phyloP scores from a whole-genome alignment of 2,329 filamentous ascomycete species.

The Truncatella angustata region DNA sequence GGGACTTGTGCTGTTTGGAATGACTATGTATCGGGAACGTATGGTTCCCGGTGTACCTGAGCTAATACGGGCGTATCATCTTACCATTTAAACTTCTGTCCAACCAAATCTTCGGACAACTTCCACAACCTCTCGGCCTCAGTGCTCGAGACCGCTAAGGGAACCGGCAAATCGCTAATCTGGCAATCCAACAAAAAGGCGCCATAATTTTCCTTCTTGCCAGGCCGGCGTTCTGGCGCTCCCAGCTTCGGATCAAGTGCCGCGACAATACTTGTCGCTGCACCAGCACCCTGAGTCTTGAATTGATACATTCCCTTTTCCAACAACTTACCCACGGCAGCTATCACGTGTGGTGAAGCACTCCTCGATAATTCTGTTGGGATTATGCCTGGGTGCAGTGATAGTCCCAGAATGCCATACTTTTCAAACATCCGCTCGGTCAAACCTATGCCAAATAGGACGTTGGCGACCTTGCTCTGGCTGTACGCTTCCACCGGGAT shows the following conservation, averaged over 20 bases:
- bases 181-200: slow-evolving; percentile 31
- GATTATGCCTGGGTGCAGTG: slow-evolving; percentile 33
- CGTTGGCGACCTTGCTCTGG: slow-evolving; percentile 33
- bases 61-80: not conserved
- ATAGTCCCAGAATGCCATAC: slow-evolving; percentile 30
- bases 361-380: slow-evolving; percentile 28
- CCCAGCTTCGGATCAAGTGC: slow-evolving; percentile 40
- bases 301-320: slow-evolving; percentile 14
- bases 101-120: slow-evolving; percentile 32
- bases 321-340: slow-evolving; percentile 18
- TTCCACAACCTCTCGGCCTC: slow-evolving; percentile 36
- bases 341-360: slow-evolving; percentile 13
- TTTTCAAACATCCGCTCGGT: slow-evolving; percentile 28
- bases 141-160: slow-evolving; percentile 22
- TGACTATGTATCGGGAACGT: not conserved
- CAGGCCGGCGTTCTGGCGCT: slow-evolving; percentile 11
- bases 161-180: slow-evolving; percentile 23
- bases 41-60: no score
- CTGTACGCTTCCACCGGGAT: slow-evolving; percentile 31
- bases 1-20: not conserved
- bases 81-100: slow-evolving; percentile 31
- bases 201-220: slow-evolving; percentile 31
- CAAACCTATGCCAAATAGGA: slow-evolving; percentile 28
- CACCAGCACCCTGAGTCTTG: slow-evolving; percentile 39
- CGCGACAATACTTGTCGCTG: slow-evolving; percentile 39